These are phyloP conservation scores for Zanthoxylum bungeanum DNA, from an alignment of 345 rosid genomes.

Conservation along the genomic window DNA sequence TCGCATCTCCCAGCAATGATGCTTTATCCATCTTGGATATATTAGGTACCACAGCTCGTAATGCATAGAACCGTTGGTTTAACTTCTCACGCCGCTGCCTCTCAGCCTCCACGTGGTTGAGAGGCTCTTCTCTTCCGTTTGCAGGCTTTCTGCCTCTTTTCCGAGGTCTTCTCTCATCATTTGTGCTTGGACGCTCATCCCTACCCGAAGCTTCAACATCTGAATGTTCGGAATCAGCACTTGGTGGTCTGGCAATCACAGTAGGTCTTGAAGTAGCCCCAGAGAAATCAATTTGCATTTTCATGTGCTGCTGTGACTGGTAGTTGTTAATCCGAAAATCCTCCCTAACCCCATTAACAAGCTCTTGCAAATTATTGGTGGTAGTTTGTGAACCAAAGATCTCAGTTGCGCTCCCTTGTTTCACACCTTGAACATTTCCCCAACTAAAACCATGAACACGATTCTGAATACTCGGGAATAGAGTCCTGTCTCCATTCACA, in stretches of 20 bases:
- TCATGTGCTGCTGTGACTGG: constrained; percentile 53
- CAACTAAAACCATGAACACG: constrained; percentile 50
- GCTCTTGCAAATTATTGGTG: constrained; percentile 42
- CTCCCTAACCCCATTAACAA: constrained; percentile 43
- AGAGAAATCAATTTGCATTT: constrained; percentile 71
- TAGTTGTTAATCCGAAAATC: constrained; percentile 44
- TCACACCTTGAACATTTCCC: constrained; percentile 47
- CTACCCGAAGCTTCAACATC: constrained; percentile 78
- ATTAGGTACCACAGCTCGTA: constrained; percentile 96
- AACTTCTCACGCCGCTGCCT: constrained; percentile 94
- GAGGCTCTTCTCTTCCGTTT: constrained; percentile 94
- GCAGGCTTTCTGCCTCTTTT: constrained; percentile 98
- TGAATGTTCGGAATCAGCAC: constrained; percentile 59
- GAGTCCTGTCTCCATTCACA: constrained; percentile 43
- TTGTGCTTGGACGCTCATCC: constrained; percentile 40
- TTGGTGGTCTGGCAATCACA: constrained; percentile 36
- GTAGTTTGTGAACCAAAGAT: constrained; percentile 39
- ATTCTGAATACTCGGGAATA: constrained; percentile 41
- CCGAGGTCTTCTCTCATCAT: constrained; percentile 72
- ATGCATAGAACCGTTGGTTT: constrained; percentile 88
- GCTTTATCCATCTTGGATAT: constrained; percentile 99
- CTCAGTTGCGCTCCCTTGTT: constrained; percentile 41
- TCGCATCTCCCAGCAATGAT: constrained; percentile 87
- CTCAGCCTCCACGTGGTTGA: constrained; percentile 98
- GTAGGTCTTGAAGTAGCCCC: constrained; percentile 63